phyloP scores from a whole-genome alignment of 495 filamentous ascomycete species.

The Chaetomidium leptoderma region DNA sequence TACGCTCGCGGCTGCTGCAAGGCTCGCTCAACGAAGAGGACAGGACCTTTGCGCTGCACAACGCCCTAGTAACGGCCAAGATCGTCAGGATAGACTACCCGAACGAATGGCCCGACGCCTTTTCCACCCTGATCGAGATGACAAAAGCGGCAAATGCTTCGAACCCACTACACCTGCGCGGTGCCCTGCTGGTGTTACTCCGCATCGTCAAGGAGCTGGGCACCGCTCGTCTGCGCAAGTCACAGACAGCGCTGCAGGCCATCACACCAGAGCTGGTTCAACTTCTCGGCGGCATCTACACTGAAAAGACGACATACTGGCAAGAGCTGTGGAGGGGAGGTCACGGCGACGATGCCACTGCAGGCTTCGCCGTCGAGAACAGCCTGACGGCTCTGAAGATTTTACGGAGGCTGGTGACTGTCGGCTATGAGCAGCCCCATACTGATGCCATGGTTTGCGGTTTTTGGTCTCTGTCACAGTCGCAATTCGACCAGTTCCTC shows the following conservation, averaged over 20 bases:
- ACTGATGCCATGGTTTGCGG: constrained; percentile 65
- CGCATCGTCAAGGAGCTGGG: constrained; percentile 86
- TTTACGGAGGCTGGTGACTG: constrained; percentile 70
- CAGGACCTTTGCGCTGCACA: constrained; percentile 70
- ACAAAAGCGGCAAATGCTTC: constrained; percentile 48
- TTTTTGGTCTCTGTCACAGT: constrained; percentile 68
- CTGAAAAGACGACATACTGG: constrained; percentile 70
- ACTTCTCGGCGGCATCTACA: constrained; percentile 70
- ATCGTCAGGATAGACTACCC: constrained; percentile 87
- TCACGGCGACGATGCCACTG: constrained; percentile 50
- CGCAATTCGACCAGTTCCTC: constrained; percentile 69
- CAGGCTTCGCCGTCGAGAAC: constrained; percentile 62
- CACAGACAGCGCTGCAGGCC: constrained; percentile 65
- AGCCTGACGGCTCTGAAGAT: constrained; percentile 75
- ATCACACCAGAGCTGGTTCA: constrained; percentile 76
- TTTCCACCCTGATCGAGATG: constrained; percentile 55
- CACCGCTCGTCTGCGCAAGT: constrained; percentile 66
- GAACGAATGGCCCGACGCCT: constrained; percentile 65
- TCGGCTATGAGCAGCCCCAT: constrained; percentile 80
- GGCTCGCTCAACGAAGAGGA: constrained; percentile 71
- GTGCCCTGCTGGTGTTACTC: constrained; percentile 71
- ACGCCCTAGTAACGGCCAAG: constrained; percentile 82
- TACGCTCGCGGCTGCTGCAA: constrained; percentile 68
- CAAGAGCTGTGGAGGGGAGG: constrained; percentile 50
- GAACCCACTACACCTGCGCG: constrained; percentile 55